phyloP scores from a whole-genome alignment of 2,329 filamentous ascomycete genomes.

The Alternaria atra region DNA sequence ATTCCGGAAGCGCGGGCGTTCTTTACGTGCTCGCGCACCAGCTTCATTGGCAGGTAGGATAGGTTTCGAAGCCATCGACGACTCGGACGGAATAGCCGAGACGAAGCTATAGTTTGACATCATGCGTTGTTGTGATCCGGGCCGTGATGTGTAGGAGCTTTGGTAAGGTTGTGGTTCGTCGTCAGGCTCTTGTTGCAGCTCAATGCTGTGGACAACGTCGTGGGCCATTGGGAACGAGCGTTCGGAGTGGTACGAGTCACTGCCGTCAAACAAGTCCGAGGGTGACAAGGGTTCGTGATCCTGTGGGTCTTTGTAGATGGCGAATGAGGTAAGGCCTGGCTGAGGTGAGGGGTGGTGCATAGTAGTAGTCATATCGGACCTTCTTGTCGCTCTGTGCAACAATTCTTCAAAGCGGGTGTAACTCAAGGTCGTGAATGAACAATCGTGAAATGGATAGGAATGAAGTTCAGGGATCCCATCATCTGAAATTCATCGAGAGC shows the following conservation, averaged over 20 bases:
- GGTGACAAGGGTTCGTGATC: constrained; percentile 42
- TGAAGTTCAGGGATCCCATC: constrained; percentile 18
- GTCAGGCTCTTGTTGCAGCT: constrained; percentile 30
- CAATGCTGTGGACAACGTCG: constrained; percentile 43
- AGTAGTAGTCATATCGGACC: constrained; percentile 38
- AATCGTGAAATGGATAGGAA: constrained; percentile 5
- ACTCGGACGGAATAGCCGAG: constrained; percentile 51
- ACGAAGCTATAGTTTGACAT: constrained; percentile 47
- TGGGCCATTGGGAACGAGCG: constrained; percentile 38
- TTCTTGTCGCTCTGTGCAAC: constrained; percentile 29
- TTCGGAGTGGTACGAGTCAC: constrained; percentile 46
- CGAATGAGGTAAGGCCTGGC: constrained; percentile 41
- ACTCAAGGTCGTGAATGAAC: constrained; percentile 22
- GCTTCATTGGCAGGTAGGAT: constrained; percentile 35
- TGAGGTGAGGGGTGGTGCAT: constrained; percentile 43
- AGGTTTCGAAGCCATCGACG: constrained; percentile 47
- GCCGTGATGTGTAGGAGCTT: constrained; percentile 45
- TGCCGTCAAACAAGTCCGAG: constrained; percentile 43
- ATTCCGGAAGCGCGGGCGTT: constrained; percentile 72
- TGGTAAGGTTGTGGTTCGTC: constrained; percentile 42
- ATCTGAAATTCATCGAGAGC: constrained; percentile 11
- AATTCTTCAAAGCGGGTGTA: constrained; percentile 14
- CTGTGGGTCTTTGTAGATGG: constrained; percentile 47
- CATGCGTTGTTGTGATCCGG: constrained; percentile 33
- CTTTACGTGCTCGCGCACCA: constrained; percentile 61